These are phyloP conservation scores for Xylaria sp. DNA, from an alignment of 495 filamentous ascomycete species.

Conservation along the genomic window DNA sequence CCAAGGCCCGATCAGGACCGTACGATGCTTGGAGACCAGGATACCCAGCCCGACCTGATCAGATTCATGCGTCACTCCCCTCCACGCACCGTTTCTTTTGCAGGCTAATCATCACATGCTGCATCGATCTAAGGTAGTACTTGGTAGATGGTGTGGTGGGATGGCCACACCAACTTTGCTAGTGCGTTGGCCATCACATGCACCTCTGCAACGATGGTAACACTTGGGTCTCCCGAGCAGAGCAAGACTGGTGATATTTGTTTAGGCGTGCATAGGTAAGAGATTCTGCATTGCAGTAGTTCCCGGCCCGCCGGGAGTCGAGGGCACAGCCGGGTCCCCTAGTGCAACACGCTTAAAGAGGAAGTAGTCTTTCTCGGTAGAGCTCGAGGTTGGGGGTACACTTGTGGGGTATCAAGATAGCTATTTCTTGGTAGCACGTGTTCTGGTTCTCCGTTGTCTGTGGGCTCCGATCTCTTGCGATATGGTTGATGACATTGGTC, in stretches of 20 bases:
- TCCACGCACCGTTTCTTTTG: not conserved
- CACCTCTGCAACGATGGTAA: constrained; percentile 18
- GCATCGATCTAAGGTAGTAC: constrained; percentile 20
- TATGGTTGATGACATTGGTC: not conserved
- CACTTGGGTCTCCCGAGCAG: constrained; percentile 18
- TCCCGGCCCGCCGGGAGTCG: constrained; percentile 26
- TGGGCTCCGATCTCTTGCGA: not conserved
- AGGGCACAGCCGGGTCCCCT: constrained; percentile 22
- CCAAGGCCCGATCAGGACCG: constrained; percentile 25
- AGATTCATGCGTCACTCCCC: constrained; percentile 2
- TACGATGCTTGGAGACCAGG: constrained; percentile 11
- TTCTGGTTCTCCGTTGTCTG: constrained; percentile 12
- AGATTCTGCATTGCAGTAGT: constrained; percentile 31
- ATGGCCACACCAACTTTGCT: constrained; percentile 17
- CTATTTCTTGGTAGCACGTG: constrained; percentile 21
- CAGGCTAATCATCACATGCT: constrained; percentile 19
- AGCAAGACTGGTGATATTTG: constrained; percentile 22
- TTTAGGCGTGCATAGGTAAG: constrained; percentile 20
- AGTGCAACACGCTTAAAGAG: constrained; percentile 23
- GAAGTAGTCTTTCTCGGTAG: constrained; percentile 11
- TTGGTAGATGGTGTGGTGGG: constrained; percentile 23
- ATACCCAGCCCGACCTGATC: constrained; percentile 10
- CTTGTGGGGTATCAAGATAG: constrained; percentile 18
- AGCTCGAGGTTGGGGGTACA: not conserved
- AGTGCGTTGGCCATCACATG: constrained; percentile 10